Evolutionary conservation across 345 rosid genomes (phyloP), one percentile per base, ranked within the genome.

Genomic region (Raphanus sativus): DNA sequence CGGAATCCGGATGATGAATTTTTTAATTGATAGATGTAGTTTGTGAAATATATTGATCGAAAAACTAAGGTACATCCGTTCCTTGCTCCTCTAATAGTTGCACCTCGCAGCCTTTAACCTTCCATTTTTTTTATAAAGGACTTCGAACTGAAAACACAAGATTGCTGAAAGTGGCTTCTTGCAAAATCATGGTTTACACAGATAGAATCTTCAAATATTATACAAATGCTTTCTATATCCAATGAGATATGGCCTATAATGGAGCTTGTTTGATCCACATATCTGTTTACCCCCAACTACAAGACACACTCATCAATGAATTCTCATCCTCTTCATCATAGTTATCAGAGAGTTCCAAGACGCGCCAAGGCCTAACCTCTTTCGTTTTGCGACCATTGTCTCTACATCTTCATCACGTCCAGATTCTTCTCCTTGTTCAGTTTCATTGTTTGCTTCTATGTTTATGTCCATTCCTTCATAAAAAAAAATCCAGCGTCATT

Each of bases 121-220:
- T 16, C 40, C 40, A 9, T 3, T 0, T 1, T 38, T 61, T 28
- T 28, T n/a, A 45, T 6, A 0, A 16, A 17, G 7, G 33, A 21
- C 32, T 21, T 0, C 16, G 58, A 71, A 71, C 2, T 71, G 5
- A 40, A 62, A 30, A 26, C n/a, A 72, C 4, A 62, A 72, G 58
- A 29, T 62, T 42, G 13, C 42, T 72, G 17, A 60, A 28, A 36
- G 42, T 36, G 42, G 42, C 42, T 36, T 36, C 42, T 36, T 36
- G 2, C 17, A 21, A 0, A 28, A 72, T 60, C 13, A 15, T 60
- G 30, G 3, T 34, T 34, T 70, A 56, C 54, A 34, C 33, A 56
- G 25, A 70, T 55, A 33, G 4, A 70, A 55, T 12, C 24, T 21
- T 70, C 74, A 70, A 33, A 70, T 12, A 24, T 34, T n/a, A 56